Evolutionary conservation across 352 stramenopile species (phyloP).

Genomic region (Blastocystis sp.): DNA sequence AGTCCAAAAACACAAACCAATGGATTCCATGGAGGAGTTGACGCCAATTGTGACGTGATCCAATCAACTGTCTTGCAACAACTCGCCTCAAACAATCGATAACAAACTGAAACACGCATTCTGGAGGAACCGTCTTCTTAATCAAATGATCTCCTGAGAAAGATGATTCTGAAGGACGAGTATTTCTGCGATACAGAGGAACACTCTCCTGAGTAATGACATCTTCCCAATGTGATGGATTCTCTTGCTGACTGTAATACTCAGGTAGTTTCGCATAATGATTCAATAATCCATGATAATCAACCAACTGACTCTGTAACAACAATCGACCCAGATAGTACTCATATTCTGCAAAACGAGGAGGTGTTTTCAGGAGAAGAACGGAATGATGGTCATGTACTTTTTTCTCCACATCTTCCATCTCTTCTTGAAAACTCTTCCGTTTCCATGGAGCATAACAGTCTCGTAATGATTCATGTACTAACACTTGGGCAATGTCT

Average conservation of each 20-base stretch:
- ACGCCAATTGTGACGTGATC: neutral
- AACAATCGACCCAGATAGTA: neutral
- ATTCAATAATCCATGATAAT: neutral
- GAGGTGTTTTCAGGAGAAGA: neutral
- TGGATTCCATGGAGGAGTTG: neutral
- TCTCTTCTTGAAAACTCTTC: neutral
- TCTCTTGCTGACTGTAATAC: neutral
- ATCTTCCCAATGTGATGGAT: neutral
- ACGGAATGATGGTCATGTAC: no score
- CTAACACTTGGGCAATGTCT: neutral
- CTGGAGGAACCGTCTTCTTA: neutral
- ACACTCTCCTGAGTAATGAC: neutral
- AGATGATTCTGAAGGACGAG: neutral
- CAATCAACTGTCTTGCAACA: neutral
- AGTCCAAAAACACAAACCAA: neutral
- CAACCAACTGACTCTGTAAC: neutral
- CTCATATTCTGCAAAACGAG: neutral
- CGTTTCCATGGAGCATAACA: neutral
- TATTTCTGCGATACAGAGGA: no score
- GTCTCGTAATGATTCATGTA: neutral
- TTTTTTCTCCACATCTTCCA: neutral
- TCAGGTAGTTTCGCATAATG: neutral
- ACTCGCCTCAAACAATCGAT: neutral
- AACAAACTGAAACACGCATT: neutral
- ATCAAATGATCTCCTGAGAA: neutral